Conservation (phyloP, 2,329 filamentous ascomycete genomes). For the Stagonosporopsis tanaceti region DNA sequence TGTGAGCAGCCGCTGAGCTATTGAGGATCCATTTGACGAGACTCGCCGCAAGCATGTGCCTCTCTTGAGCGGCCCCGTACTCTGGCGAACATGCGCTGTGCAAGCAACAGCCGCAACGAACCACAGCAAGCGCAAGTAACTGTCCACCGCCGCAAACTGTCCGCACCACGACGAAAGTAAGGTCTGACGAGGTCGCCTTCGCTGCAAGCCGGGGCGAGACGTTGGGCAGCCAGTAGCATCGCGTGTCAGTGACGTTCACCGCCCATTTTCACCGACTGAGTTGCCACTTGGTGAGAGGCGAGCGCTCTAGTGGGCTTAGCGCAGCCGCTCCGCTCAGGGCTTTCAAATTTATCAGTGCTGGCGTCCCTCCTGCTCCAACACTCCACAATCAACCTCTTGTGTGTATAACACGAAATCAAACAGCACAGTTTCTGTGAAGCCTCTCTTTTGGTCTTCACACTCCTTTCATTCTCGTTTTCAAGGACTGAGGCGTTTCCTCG, state of each 20-base stretch:
- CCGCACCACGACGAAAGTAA: conserved; percentile 9
- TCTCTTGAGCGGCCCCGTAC: conserved; percentile 9
- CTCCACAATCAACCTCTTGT: conserved; percentile 42
- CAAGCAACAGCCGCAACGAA: conserved; percentile 6
- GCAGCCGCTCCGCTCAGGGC: conserved; percentile 29
- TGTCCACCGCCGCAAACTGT: conserved; percentile 5
- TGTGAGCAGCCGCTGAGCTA: not conserved
- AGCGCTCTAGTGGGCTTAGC: conserved; percentile 27
- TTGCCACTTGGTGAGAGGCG: conserved; percentile 28
- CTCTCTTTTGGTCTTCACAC: conserved; percentile 53
- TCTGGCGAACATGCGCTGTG: conserved; percentile 19
- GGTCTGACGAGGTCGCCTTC: conserved; percentile 6
- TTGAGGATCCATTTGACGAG: not conserved
- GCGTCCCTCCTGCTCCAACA: conserved; percentile 36
- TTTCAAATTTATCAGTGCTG: conserved; percentile 32
- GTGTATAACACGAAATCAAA: conserved; percentile 40
- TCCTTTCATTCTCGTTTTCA: conserved; percentile 50
- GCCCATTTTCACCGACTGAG: conserved; percentile 34
- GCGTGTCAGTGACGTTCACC: conserved; percentile 32
- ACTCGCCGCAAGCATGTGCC: conserved; percentile 19
- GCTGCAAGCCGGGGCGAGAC: conserved; percentile 11
- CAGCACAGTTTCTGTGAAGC: conserved; percentile 48
- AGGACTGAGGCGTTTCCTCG: conserved; percentile 49
- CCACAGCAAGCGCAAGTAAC: conserved; percentile 3
- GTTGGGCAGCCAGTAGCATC: conserved; percentile 22